Conservation (phyloP, 116 monocot species). For the Iris pallida region DNA sequence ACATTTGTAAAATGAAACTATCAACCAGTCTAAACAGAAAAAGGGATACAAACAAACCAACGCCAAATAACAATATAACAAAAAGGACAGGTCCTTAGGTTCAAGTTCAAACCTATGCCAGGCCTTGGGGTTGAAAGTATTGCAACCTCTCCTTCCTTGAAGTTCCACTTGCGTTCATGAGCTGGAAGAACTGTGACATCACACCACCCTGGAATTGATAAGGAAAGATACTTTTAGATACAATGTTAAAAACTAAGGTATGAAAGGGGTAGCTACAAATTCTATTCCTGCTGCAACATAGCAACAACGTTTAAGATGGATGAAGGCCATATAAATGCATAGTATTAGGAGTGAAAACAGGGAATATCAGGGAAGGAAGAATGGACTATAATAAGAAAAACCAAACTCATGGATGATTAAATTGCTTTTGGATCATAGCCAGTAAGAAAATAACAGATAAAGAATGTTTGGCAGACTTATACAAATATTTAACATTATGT, state of each 20-base stretch:
- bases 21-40: not conserved
- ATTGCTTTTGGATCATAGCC: too few relatives aligned
- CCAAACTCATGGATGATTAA: too few relatives aligned
- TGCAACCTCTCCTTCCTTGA: slow-evolving; percentile 97
- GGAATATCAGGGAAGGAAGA: too few relatives aligned
- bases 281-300: not conserved
- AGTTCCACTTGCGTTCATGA: slow-evolving; percentile 86
- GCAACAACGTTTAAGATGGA: too few relatives aligned
- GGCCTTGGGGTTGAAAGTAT: slow-evolving; percentile 66
- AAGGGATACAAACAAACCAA: not conserved
- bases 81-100: not conserved
- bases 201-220: slow-evolving; percentile 72
- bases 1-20: slow-evolving; percentile 5
- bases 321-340: too few relatives aligned
- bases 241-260: not conserved
- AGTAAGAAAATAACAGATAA: too few relatives aligned
- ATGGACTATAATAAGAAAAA: too few relatives aligned
- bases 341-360: too few relatives aligned
- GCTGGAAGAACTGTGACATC: slow-evolving; percentile 76
- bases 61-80: not conserved
- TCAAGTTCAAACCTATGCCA: slow-evolving; percentile 60
- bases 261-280: not conserved
- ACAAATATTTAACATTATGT: too few relatives aligned
- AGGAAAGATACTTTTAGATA: not conserved
- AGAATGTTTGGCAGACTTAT: too few relatives aligned